phyloP scores from a whole-genome alignment of 352 stramenopile species.

The Peronospora farinosa region DNA sequence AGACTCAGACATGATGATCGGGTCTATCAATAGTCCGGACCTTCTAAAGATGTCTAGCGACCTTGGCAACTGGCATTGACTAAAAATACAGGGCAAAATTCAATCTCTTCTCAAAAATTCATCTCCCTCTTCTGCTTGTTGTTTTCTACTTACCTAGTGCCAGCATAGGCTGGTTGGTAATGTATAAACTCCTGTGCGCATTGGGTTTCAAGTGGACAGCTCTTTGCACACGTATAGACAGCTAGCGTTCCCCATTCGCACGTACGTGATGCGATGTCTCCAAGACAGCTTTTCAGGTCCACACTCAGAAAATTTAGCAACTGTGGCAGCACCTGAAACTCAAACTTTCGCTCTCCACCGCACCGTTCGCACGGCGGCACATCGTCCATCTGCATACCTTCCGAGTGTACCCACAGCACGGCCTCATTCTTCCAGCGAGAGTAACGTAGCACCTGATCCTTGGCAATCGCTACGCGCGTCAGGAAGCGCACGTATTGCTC shows the following conservation, averaged over 20 bases:
- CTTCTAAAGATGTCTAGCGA: slow-evolving; percentile 18
- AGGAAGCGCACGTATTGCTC: slow-evolving; percentile 78
- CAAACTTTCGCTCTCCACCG: slow-evolving; percentile 80
- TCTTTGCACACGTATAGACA: slow-evolving; percentile 89
- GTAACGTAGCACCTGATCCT: slow-evolving; percentile 86
- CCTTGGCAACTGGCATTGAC: slow-evolving; percentile 21
- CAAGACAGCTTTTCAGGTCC: slow-evolving; percentile 53
- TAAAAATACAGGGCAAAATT: too few relatives aligned
- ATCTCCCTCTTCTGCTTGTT: slow-evolving; percentile 2
- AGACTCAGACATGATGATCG: slow-evolving; percentile 9
- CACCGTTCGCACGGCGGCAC: slow-evolving; percentile 80
- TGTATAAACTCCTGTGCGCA: slow-evolving; percentile 68
- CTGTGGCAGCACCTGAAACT: slow-evolving; percentile 94
- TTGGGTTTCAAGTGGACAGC: slow-evolving; percentile 62
- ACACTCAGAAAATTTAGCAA: slow-evolving; percentile 89
- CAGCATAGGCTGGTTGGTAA: slow-evolving; percentile 65
- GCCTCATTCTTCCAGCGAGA: slow-evolving; percentile 80
- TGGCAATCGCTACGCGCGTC: slow-evolving; percentile 71
- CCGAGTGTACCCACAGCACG: slow-evolving; percentile 86
- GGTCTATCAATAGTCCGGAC: slow-evolving; percentile 27
- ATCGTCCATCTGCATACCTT: slow-evolving; percentile 32
- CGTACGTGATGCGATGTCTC: slow-evolving; percentile 46
- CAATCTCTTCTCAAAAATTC: too few relatives aligned
- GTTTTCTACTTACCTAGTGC: slow-evolving; percentile 9
- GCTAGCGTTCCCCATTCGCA: slow-evolving; percentile 90